Evolutionary conservation across 192 early-diverging fungal species (phyloP).

Genomic region (Backusella mclennaniae): DNA sequence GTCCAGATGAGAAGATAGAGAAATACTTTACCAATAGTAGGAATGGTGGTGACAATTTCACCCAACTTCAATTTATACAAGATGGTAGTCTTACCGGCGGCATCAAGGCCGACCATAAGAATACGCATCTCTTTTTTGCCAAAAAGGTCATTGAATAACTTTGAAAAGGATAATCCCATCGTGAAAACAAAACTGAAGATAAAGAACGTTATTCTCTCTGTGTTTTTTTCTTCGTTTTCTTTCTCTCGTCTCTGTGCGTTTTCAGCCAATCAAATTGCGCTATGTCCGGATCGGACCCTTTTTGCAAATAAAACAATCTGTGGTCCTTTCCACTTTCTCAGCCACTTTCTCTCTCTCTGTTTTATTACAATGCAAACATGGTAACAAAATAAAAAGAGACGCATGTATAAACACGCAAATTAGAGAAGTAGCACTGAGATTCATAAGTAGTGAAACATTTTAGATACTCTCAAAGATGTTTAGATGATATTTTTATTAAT

Average conservation of each 20-base stretch:
- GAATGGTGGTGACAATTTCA: conserved; percentile 98
- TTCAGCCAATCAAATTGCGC: too few relatives aligned
- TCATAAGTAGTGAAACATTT: too few relatives aligned
- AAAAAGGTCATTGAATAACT: conserved; percentile 71
- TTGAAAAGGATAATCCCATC: conserved; percentile 50
- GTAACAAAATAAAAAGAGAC: too few relatives aligned
- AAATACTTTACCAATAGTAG: conserved; percentile 82
- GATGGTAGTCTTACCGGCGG: conserved; percentile 97
- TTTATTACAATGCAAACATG: too few relatives aligned
- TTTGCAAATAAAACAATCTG: background rate
- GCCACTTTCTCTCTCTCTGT: background rate
- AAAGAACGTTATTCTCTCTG: background rate
- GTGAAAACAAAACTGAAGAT: background rate
- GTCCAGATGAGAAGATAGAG: background rate
- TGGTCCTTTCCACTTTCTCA: background rate
- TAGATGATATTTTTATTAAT: too few relatives aligned
- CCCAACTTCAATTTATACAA: conserved; percentile 98
- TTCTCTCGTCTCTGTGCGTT: background rate
- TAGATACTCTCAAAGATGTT: too few relatives aligned
- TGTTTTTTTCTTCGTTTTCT: background rate
- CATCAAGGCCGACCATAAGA: conserved; percentile 91
- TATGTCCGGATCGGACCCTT: background rate
- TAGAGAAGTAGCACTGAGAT: too few relatives aligned
- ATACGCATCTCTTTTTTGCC: conserved; percentile 95
- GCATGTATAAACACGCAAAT: too few relatives aligned